Percentiles rank a stretch among this genome's conserved stretches.
Conservation (phyloP, 495 filamentous ascomycete species). For the Hypoxylon perforatum region DNA sequence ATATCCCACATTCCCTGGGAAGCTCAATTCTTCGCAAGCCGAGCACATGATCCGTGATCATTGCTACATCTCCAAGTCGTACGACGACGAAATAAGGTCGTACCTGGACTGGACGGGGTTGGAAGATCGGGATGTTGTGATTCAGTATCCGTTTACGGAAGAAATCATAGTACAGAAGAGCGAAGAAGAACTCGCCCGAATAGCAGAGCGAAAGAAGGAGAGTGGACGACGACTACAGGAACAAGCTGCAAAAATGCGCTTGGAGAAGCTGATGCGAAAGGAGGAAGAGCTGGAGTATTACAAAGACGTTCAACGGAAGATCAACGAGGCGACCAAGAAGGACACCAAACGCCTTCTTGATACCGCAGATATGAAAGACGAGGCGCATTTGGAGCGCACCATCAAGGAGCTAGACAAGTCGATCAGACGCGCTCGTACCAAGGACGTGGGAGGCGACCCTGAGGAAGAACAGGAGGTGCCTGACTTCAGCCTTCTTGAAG, state of each 20-base stretch:
- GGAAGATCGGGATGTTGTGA: conserved; percentile 85
- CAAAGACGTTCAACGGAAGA: conserved; percentile 76
- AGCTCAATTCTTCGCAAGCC: conserved; percentile 83
- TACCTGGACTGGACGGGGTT: conserved; percentile 89
- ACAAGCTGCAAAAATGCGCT: conserved; percentile 94
- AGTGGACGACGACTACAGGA: conserved; percentile 91
- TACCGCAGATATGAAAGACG: conserved; percentile 90
- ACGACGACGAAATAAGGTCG: conserved; percentile 75
- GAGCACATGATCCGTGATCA: conserved; percentile 89
- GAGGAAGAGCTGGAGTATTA: conserved; percentile 96
- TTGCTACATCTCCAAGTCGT: conserved; percentile 88
- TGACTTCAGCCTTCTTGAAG: conserved; percentile 86
- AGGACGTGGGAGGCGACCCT: conserved; percentile 87
- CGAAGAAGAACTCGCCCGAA: conserved; percentile 87
- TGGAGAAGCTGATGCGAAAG: conserved; percentile 94
- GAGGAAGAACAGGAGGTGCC: conserved; percentile 79
- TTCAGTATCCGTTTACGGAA: conserved; percentile 95
- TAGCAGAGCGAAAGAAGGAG: conserved; percentile 92
- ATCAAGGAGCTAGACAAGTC: conserved; percentile 89
- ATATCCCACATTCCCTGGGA: conserved; percentile 87
- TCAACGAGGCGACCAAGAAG: conserved; percentile 81
- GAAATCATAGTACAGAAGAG: conserved; percentile 88
- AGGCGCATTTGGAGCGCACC: conserved; percentile 78
- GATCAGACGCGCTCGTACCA: conserved; percentile 87
- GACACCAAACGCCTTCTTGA: conserved; percentile 87